Base-by-base conservation (phyloP, 2,329 filamentous ascomycete species). In the Trichoderma guizhouense region DNA sequence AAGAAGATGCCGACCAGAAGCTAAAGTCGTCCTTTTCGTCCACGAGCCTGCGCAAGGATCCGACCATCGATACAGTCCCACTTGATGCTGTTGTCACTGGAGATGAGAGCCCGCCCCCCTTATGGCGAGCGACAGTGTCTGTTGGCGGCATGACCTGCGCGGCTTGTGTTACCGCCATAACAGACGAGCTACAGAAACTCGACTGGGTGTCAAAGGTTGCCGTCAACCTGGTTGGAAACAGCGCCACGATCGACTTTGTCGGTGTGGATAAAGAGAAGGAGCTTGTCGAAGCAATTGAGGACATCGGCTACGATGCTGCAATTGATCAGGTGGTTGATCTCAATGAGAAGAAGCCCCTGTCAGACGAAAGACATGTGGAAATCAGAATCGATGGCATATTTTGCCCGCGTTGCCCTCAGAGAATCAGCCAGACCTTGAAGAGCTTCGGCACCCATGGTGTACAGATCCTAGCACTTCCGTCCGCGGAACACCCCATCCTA, bases 101-200 rank as follows among this genome's bases (percentile, higher is more conserved):
- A 47, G 67, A 73, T 39, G 66, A 39, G 12, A 63, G 60, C 5
- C 7, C 64, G 1, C 32, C 76, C n/a, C 72, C 73, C 15, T 65
- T 71, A 24, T 90, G 86, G 84, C 81, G 84, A 51, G 87, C 84
- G 2, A 85, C 82, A 0, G 74, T 90, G n/a, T 88, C 90, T 24
- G 86, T 94, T 53, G 88, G 86, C 32, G 92, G 92, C 67, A 93
- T 94, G 91, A 93, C 90, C 5, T 94, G 92, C 78, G 88, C 89
- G 15, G 86, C 90, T 14, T 94, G 92, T 76, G 86, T 86, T 68
- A 90, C 90, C 77, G 84, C 85, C 51, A 88, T 94, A 75, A 90
- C 87, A 14, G 82, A 86, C 7, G 87, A 88, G 73, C 79, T 94
- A 47, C 82, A 87, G 61, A 87, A 88, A 73, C 74, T 77, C 26